Evolutionary conservation across 495 filamentous ascomycete species (phyloP).

Genomic region (Chaetomidium leptoderma): DNA sequence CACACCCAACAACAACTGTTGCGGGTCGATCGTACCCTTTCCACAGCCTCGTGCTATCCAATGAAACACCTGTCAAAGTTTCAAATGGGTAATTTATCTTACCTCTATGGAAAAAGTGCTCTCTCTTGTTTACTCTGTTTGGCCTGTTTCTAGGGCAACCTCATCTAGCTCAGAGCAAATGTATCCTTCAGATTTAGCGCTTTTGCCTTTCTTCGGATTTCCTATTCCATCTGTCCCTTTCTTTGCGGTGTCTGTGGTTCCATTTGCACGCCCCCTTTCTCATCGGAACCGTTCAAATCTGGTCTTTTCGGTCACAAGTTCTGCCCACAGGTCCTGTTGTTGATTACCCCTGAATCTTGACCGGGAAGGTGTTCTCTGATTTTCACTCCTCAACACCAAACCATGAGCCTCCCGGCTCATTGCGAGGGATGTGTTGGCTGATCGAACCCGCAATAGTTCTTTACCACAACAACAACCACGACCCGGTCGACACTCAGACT

Average conservation of each 20-base stretch:
- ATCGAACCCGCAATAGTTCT: not conserved
- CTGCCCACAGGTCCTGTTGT: not conserved
- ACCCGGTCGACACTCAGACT: not conserved
- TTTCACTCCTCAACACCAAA: not conserved
- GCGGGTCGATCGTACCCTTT: no score
- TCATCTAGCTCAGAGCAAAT: not conserved
- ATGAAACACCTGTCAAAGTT: not conserved
- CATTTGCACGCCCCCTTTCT: not conserved
- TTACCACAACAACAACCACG: not conserved
- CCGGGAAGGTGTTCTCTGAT: not conserved
- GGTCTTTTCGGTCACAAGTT: not conserved
- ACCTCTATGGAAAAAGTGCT: not conserved
- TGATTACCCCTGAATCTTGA: not conserved
- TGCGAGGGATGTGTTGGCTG: not conserved
- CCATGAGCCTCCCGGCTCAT: not conserved
- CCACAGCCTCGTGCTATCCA: no score
- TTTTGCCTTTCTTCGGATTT: not conserved
- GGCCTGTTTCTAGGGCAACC: not conserved
- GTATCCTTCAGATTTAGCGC: not conserved
- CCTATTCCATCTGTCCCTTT: not conserved
- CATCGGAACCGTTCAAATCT: not conserved
- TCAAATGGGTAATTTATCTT: not conserved
- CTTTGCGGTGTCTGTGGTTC: no score
- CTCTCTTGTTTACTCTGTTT: not conserved
- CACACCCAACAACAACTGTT: not conserved